These are phyloP conservation scores for Pythium pectinolyticum DNA, from an alignment of 352 stramenopile species.

Conservation along the genomic window DNA sequence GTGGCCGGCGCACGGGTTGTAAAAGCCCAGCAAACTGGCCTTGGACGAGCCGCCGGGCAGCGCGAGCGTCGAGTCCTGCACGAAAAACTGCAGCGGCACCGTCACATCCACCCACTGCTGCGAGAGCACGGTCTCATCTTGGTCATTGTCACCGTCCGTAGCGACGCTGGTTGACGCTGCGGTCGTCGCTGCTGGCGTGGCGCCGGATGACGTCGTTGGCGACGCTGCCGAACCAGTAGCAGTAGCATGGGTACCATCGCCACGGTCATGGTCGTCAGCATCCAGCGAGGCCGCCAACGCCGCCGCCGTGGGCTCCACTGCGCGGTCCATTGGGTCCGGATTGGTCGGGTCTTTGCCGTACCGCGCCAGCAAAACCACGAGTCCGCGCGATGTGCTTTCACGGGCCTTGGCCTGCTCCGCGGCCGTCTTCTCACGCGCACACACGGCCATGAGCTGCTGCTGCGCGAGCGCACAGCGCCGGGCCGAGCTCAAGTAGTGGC, in stretches of 20 bases:
- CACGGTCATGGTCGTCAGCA: neutral
- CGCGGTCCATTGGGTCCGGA: conserved; percentile 36
- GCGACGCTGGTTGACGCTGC: conserved; percentile 4
- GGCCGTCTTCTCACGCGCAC: conserved; percentile 59
- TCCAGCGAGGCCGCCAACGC: too few species aligned
- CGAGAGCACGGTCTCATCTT: conserved; percentile 27
- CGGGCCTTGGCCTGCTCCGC: conserved; percentile 43
- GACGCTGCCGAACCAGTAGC: neutral
- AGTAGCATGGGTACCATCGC: neutral
- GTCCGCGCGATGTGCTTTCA: conserved; percentile 42
- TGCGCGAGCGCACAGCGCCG: conserved; percentile 58
- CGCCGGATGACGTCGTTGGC: conserved; percentile 14
- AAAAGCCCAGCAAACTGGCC: conserved; percentile 72
- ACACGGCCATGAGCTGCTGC: conserved; percentile 71
- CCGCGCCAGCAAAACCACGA: conserved; percentile 74
- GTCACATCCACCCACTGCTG: conserved; percentile 78
- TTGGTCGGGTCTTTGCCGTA: conserved; percentile 77
- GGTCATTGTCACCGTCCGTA: conserved; percentile 25
- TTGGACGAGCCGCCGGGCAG: conserved; percentile 57
- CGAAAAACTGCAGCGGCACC: conserved; percentile 79
- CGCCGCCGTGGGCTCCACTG: conserved; percentile 12
- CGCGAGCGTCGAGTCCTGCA: conserved; percentile 62
- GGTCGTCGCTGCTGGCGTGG: conserved; percentile 2
- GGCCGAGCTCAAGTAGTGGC: conserved; percentile 61
- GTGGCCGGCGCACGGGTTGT: conserved; percentile 70